Percentiles rank a stretch among this genome's conserved stretches.
Conservation (phyloP, 2,329 filamentous ascomycete genomes). For the Hymenoscyphus fructigenus region DNA sequence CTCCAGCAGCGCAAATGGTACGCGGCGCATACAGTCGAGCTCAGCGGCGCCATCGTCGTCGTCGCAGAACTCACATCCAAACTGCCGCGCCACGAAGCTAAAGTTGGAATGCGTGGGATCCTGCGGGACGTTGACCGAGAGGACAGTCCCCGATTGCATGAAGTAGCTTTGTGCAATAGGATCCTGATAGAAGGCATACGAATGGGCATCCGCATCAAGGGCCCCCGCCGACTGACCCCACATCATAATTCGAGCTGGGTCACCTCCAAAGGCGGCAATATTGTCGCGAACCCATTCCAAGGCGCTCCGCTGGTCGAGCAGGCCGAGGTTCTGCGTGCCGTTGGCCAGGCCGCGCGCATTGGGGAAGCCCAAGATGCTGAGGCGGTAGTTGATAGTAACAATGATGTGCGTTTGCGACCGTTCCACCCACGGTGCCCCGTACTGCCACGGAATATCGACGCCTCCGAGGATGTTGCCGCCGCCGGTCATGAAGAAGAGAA, state of each 20-base stretch:
- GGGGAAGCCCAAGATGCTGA: constrained; percentile 25
- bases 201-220: constrained; percentile 46
- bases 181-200: constrained; percentile 26
- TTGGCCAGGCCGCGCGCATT: constrained; percentile 39
- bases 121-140: constrained; percentile 5
- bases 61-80: constrained; percentile 15
- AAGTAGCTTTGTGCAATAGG: constrained; percentile 28
- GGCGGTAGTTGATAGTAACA: constrained; percentile 37
- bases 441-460: constrained; percentile 11
- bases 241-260: constrained; percentile 51
- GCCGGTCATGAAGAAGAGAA: constrained; percentile 33
- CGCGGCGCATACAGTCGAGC: constrained; percentile 17
- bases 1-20: constrained; percentile 11
- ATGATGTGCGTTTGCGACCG: constrained; percentile 32
- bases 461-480: constrained; percentile 21
- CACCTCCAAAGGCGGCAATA: constrained; percentile 57
- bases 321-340: constrained; percentile 40
- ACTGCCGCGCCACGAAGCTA: constrained; percentile 14
- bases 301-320: constrained; percentile 58
- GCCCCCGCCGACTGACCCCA: constrained; percentile 55
- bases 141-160: constrained; percentile 23
- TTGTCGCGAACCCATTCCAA: constrained; percentile 60
- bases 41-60: constrained; percentile 5
- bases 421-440: constrained; percentile 11
- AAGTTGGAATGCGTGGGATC: constrained; percentile 29